phyloP scores from a whole-genome alignment of 768 basidiomycete genomes.

The Clavaria fumosa region DNA sequence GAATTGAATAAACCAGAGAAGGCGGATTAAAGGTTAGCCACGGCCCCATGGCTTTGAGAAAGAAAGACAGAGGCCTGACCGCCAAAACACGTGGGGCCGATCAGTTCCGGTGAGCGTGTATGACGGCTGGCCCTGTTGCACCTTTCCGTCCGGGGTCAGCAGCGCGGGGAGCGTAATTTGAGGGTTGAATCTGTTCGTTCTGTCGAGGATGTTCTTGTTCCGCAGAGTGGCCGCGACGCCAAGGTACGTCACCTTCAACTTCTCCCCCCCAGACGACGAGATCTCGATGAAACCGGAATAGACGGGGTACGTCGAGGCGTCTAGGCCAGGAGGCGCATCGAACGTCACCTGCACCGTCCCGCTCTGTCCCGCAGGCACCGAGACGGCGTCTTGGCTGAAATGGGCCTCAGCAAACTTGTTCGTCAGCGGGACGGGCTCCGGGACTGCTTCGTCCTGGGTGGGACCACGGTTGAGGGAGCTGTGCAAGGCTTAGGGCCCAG shows the following conservation, averaged over 20 bases:
- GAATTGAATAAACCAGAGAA: not conserved
- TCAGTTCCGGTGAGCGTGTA: too few relatives aligned
- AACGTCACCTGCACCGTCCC: constrained; percentile 29
- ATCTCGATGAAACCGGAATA: constrained; percentile 35
- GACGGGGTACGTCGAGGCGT: constrained; percentile 24
- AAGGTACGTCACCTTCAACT: constrained; percentile 8
- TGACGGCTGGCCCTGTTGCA: too few relatives aligned
- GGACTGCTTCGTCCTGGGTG: too few relatives aligned
- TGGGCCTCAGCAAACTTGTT: constrained; percentile 28
- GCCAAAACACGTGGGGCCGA: too few relatives aligned
- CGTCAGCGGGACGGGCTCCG: constrained; percentile 39
- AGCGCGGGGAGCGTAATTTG: too few relatives aligned
- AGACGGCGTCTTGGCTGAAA: constrained; percentile 30
- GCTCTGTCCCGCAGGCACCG: constrained; percentile 27
- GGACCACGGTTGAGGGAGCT: too few relatives aligned
- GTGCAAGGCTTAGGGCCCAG: too few relatives aligned
- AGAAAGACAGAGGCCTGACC: constrained; percentile 27
- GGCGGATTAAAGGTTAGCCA: not conserved
- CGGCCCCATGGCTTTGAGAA: constrained; percentile 19
- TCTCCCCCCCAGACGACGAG: constrained; percentile 16
- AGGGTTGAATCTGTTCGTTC: too few relatives aligned
- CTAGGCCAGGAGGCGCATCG: constrained; percentile 27
- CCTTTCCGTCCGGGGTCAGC: too few relatives aligned
- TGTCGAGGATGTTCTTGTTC: constrained; percentile 26
- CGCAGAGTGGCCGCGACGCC: constrained; percentile 18